Evolutionary conservation across 192 early-diverging fungal species (phyloP).

Genomic region (Helicostylum pulchrum): DNA sequence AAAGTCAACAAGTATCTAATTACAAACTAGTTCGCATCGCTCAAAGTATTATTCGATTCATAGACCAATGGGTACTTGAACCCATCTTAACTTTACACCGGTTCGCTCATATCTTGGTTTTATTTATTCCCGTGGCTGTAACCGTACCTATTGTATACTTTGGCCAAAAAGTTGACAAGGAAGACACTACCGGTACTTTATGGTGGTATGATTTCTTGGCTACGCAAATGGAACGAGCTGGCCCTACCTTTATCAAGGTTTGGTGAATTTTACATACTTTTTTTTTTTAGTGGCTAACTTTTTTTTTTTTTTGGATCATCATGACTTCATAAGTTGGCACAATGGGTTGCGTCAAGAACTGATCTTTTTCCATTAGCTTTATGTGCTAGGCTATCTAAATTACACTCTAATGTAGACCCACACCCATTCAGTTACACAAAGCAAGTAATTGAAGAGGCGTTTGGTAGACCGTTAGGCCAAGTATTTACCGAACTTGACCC

Average conservation of each 20-base stretch:
- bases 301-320: neutral
- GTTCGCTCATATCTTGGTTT: constrained; percentile 54
- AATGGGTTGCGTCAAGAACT: constrained; percentile 90
- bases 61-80: constrained; percentile 52
- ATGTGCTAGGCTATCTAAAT: constrained; percentile 67
- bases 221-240: constrained; percentile 76
- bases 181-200: constrained; percentile 57
- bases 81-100: constrained; percentile 54
- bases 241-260: constrained; percentile 97
- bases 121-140: constrained; percentile 70
- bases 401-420: constrained; percentile 79
- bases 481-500: constrained; percentile 78
- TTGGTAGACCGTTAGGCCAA: constrained; percentile 60
- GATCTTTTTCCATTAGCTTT: constrained; percentile 81
- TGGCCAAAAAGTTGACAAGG: constrained; percentile 43
- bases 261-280: neutral
- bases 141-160: constrained; percentile 57
- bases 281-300: neutral
- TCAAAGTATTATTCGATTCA: constrained; percentile 23
- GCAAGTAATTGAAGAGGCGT: constrained; percentile 61
- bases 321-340: constrained; percentile 56
- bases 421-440: constrained; percentile 74
- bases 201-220: constrained; percentile 88
- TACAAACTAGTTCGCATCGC: neutral
- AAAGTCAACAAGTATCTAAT: neutral